These are phyloP conservation scores for Elaeagnus macrophylla DNA, from an alignment of 306 rosid species.

Conservation along the genomic window DNA sequence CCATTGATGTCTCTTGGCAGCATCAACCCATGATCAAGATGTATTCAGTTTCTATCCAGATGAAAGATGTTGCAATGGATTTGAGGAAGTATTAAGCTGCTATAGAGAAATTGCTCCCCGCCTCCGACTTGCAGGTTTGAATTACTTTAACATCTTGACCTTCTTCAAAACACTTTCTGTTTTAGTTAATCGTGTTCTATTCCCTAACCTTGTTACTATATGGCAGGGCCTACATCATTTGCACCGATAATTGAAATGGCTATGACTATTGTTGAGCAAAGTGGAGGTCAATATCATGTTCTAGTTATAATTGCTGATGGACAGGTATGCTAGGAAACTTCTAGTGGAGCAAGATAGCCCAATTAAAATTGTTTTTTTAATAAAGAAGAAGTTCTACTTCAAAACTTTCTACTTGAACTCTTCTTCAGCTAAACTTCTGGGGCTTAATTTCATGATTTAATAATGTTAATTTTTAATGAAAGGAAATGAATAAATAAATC, in stretches of 20 bases:
- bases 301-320: conserved; percentile 77
- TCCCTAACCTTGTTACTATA: conserved; percentile 12
- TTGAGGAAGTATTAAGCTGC: conserved; percentile 78
- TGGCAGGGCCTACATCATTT: conserved; percentile 89
- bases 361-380: no score
- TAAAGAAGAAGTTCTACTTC: no score
- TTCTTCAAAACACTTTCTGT: conserved; percentile 6
- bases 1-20: conserved; percentile 41
- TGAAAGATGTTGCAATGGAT: conserved; percentile 71
- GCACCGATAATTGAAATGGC: conserved; percentile 93
- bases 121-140: conserved; percentile 75
- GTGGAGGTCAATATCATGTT: conserved; percentile 77
- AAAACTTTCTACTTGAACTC: background rate
- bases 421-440: background rate
- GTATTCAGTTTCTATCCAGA: conserved; percentile 79
- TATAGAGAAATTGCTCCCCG: conserved; percentile 74
- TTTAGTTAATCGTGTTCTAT: background rate
- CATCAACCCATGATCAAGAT: conserved; percentile 82
- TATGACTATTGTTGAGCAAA: conserved; percentile 85
- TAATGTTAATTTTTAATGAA: no score
- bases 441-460: no score
- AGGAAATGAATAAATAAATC: no score
- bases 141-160: conserved; percentile 7
- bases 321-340: conserved; percentile 46
- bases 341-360: background rate